Evolutionary conservation across 257 asterid species (phyloP).

Genomic region (Solanum phureja): DNA sequence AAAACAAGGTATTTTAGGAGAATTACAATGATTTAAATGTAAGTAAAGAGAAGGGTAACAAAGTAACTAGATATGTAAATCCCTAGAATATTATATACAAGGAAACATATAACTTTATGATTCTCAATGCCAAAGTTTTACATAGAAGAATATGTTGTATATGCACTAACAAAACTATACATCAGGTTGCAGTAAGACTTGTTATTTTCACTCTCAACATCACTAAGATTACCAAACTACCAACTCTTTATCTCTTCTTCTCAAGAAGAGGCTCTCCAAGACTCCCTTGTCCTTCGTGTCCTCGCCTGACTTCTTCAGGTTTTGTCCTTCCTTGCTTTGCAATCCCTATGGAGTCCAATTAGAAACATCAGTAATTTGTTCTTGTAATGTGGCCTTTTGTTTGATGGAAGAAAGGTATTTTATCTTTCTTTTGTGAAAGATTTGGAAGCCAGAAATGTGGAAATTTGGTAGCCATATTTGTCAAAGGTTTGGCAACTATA

Average conservation of each 20-base stretch:
- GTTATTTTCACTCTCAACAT: background rate
- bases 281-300: slow-evolving; percentile 20
- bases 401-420: too few species aligned
- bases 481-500: too few species aligned
- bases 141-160: background rate
- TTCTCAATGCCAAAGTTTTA: background rate
- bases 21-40: background rate
- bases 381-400: too few species aligned
- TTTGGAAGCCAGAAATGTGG: too few species aligned
- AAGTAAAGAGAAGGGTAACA: background rate
- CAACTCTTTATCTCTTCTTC: slow-evolving; percentile 9
- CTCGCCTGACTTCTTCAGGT: slow-evolving; percentile 35
- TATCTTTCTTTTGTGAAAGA: too few species aligned
- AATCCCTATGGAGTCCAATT: slow-evolving; percentile 18
- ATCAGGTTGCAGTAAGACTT: background rate
- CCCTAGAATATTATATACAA: background rate
- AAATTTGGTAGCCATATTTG: too few species aligned
- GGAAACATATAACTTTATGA: background rate
- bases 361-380: background rate
- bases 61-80: background rate
- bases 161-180: background rate
- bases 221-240: background rate
- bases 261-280: slow-evolving; percentile 27
- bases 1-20: background rate
- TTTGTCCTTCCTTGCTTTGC: slow-evolving; percentile 21